Conservation (phyloP, 2,329 filamentous ascomycete species). For the Cercospora berteroae region DNA sequence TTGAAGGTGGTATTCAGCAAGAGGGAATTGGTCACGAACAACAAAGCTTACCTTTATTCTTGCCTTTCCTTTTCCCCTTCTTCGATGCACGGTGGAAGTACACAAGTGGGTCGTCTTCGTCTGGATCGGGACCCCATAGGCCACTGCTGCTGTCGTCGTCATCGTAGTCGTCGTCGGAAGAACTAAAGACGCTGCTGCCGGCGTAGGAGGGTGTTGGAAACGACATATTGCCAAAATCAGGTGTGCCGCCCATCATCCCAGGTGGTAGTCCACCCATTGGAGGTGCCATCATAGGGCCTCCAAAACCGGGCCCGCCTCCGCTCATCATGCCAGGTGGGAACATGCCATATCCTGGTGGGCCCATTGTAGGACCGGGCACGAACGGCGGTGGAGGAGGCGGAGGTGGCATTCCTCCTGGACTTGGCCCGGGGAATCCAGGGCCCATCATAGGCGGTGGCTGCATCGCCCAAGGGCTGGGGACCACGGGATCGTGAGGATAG, state of each 20-base stretch:
- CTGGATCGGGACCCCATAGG: constrained; percentile 16
- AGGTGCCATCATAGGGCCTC: background rate
- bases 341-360: background rate
- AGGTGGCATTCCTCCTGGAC: background rate
- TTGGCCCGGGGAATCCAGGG: background rate
- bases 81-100: background rate
- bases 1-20: background rate
- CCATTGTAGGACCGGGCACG: background rate
- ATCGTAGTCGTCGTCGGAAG: background rate
- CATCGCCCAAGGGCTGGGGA: constrained; percentile 1
- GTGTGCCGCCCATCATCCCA: background rate
- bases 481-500: constrained; percentile 15
- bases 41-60: constrained; percentile 2
- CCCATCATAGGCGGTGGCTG: background rate
- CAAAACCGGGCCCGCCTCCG: background rate
- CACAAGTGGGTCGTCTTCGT: constrained; percentile 4
- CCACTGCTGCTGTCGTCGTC: background rate
- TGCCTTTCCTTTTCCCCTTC: background rate
- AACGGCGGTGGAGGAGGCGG: background rate
- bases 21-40: no score
- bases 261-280: background rate
- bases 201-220: background rate
- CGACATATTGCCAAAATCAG: background rate
- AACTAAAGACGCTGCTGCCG: background rate
- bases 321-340: background rate